Base-by-base conservation (phyloP, 768 basidiomycete species). In the Boletus rex-veris region DNA sequence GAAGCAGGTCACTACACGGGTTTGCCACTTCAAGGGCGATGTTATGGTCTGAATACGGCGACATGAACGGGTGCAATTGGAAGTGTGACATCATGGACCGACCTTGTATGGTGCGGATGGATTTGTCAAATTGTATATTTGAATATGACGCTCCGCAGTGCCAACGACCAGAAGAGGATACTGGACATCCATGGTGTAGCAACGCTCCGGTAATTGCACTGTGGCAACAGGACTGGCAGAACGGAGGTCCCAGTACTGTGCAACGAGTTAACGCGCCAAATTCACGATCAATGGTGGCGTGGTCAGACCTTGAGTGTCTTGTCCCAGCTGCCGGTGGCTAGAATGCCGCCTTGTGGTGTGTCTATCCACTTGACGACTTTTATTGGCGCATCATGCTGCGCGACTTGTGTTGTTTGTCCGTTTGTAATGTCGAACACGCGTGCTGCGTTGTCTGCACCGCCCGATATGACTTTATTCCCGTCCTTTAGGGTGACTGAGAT, bases 311-410 rank as follows among this genome's bases (percentile, higher is more conserved):
- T 96, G 67, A 98, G 73, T 2, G 92, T 96, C 74, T 96, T 96
- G 71, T 99, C 96, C 97, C 97, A 99, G 49, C 92, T 93, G 10
- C 94, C 97, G 1, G 96, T 98, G 12, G 86, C 91, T 18, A 95
- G 76, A 57, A 95, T 84, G 14, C 90, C 83, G 35, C 81, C 80
- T 57, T 80, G 81, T 19, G 83, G 84, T 6, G 86, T 80, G 57
- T 94, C 88, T 48, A 92, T 77, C 84, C 88, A 94, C 50, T 83
- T 80, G 37, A 92, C 85, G 53, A 82, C 84, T 69, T 86, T 90
- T 63, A 96, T 84, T 11, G 90, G 90, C 43, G 86, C 90, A 68
- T 97, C 93, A 58, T 98, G 94, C 56, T 88, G 88, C 18, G 91
- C 93, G 45, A 97, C 86, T 67, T 95, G 92, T 4, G 80, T 78